Conservation (phyloP, 1,284 basidiomycete genomes). For the Anthracocystis panici-leucophaei region DNA sequence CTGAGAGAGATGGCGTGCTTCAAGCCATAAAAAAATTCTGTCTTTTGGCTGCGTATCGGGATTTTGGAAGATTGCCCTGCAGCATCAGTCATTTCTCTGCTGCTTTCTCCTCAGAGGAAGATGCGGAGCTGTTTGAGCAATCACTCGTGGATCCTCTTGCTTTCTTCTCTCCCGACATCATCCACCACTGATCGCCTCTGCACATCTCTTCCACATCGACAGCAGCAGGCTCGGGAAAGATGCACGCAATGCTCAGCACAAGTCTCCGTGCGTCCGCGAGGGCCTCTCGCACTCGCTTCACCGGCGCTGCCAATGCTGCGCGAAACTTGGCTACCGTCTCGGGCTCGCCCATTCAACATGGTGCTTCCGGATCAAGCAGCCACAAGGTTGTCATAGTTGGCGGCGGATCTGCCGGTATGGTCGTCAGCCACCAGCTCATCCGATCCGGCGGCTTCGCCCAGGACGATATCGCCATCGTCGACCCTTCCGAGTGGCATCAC, state of each 20-base stretch:
- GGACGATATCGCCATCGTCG: slow-evolving; percentile 62
- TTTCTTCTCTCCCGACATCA: slow-evolving; percentile 4
- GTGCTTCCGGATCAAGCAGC: slow-evolving; percentile 43
- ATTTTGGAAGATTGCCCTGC: slow-evolving; percentile 2
- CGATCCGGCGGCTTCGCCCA: slow-evolving; percentile 59
- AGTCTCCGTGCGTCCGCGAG: slow-evolving; percentile 22
- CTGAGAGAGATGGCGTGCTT: slow-evolving; percentile 6
- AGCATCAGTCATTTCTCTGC: neutral
- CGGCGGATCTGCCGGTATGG: slow-evolving; percentile 69
- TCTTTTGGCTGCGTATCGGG: slow-evolving; percentile 1
- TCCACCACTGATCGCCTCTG: slow-evolving; percentile 10
- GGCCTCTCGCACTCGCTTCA: slow-evolving; percentile 25
- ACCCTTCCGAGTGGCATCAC: slow-evolving; percentile 61
- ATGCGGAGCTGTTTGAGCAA: neutral
- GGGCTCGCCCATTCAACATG: slow-evolving; percentile 36
- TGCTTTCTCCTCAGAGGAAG: slow-evolving; percentile 3
- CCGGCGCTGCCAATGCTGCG: slow-evolving; percentile 13
- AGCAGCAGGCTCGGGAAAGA: slow-evolving; percentile 15
- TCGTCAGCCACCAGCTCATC: slow-evolving; percentile 74
- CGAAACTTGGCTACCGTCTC: slow-evolving; percentile 42
- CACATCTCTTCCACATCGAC: neutral
- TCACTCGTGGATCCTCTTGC: no score
- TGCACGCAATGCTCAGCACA: slow-evolving; percentile 45
- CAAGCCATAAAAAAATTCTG: neutral
- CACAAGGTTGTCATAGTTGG: slow-evolving; percentile 70